A percentile compares a stretch with the other conserved stretches of the same genome.
phyloP scores from a whole-genome alignment of 23 red algal species.

The Pyropia haitanensis region DNA sequence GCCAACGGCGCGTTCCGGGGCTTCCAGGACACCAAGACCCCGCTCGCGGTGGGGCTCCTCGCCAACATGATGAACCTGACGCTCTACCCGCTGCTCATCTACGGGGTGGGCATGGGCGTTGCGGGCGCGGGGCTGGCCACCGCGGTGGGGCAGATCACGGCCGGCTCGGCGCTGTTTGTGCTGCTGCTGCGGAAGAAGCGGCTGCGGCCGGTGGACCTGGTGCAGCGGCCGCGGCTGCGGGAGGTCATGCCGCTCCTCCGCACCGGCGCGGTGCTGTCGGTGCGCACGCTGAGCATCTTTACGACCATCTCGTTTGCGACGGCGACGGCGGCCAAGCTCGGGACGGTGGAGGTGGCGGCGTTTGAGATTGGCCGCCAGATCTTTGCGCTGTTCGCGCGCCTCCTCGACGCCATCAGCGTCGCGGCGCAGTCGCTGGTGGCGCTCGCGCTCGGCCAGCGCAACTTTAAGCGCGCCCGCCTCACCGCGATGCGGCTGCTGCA shows the following conservation, averaged over 20 bases:
- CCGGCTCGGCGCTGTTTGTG: conserved; percentile 34
- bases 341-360: conserved; percentile 59
- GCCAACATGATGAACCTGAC: conserved; percentile 81
- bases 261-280: conserved; percentile 66
- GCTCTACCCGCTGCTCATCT: conserved; percentile 86
- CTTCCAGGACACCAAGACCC: conserved; percentile 85
- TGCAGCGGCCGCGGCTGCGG: conserved; percentile 18
- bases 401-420: conserved; percentile 81
- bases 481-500: conserved; percentile 57
- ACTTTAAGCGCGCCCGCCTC: conserved; percentile 34
- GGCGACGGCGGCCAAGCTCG: conserved; percentile 52
- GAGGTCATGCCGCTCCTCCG: conserved; percentile 64
- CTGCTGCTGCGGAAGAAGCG: conserved; percentile 39
- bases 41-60: conserved; percentile 55
- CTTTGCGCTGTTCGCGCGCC: conserved; percentile 58
- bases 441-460: conserved; percentile 44
- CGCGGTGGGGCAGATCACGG: conserved; percentile 57
- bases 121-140: conserved; percentile 81
- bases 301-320: conserved; percentile 78
- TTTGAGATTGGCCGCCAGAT: conserved; percentile 86
- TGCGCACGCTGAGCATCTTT: conserved; percentile 77
- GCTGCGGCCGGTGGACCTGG: conserved; percentile 41
- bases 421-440: conserved; percentile 83
- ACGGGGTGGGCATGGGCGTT: conserved; percentile 54
- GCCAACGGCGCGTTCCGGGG: conserved; percentile 86